Percentiles rank a stretch among this genome's conserved stretches.
Evolutionary conservation across 805 yeast species (phyloP).

Genomic region (Zygotorulaspora danielsina): DNA sequence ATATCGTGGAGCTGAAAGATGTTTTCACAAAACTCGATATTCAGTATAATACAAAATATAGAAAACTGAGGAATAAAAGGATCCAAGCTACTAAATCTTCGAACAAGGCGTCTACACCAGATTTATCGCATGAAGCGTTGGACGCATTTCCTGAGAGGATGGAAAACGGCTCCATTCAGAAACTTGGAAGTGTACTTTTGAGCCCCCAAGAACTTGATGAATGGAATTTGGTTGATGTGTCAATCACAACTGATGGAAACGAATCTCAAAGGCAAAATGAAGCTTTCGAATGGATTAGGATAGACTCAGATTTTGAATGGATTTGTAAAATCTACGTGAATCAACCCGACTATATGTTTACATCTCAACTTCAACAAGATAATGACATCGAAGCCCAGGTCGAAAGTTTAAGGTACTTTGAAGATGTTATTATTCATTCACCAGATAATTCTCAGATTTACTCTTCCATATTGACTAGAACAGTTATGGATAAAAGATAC

Average conservation of each 20-base stretch:
- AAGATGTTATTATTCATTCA: conserved; percentile 37
- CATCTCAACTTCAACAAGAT: conserved; percentile 90
- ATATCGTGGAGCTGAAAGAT: conserved; percentile 87
- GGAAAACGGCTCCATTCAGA: conserved; percentile 27
- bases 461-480: conserved; percentile 72
- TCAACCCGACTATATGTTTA: conserved; percentile 93
- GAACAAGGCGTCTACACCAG: conserved; percentile 38
- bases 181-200: conserved; percentile 71
- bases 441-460: conserved; percentile 45
- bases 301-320: conserved; percentile 99
- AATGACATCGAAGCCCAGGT: conserved; percentile 94
- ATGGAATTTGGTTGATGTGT: conserved; percentile 75
- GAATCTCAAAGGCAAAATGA: conserved; percentile 47
- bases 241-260: conserved; percentile 41
- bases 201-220: conserved; percentile 53
- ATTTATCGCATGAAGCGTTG: conserved; percentile 22
- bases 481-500: conserved; percentile 78
- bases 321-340: conserved; percentile 73
- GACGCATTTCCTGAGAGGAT: conserved; percentile 27
- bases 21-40: conserved; percentile 82
- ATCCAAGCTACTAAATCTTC: conserved; percentile 36
- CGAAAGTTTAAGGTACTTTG: conserved; percentile 74
- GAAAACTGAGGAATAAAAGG: conserved; percentile 65
- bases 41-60: conserved; percentile 91
- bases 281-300: conserved; percentile 95